A percentile compares a stretch with the other conserved stretches of the same genome.
Evolutionary conservation across 2,329 filamentous ascomycete genomes (phyloP).

Genomic region (Botrytis medusae): DNA sequence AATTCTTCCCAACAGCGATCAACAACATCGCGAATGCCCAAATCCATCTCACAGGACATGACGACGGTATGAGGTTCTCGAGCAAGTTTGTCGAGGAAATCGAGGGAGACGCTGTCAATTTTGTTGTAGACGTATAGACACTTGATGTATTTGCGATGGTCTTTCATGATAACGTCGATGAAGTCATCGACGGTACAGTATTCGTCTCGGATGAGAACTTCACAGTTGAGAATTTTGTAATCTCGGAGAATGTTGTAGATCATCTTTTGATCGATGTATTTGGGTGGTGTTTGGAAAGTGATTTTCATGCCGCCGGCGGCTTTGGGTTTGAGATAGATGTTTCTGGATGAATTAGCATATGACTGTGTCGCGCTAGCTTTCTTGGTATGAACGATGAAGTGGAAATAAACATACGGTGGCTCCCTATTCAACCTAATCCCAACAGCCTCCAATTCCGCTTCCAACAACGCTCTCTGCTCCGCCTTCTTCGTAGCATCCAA

Average conservation of each 20-base stretch:
- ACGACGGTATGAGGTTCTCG: constrained; percentile 92
- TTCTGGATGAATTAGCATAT: constrained; percentile 51
- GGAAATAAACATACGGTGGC: constrained; percentile 64
- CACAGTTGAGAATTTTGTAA: constrained; percentile 98
- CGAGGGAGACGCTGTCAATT: constrained; percentile 90
- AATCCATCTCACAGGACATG: constrained; percentile 95
- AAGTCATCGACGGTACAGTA: constrained; percentile 95
- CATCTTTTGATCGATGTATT: constrained; percentile 95
- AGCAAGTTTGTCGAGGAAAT: constrained; percentile 89
- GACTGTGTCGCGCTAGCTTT: not conserved
- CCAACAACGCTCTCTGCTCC: constrained; percentile 85
- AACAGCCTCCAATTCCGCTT: constrained; percentile 91
- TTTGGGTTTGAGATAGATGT: constrained; percentile 96
- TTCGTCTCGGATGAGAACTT: constrained; percentile 93
- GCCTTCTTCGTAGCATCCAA: constrained; percentile 95
- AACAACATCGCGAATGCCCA: constrained; percentile 90
- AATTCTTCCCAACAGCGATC: constrained; percentile 95
- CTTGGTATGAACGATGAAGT: not conserved
- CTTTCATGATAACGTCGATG: constrained; percentile 99
- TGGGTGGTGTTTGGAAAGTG: constrained; percentile 86
- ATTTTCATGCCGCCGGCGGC: constrained; percentile 99
- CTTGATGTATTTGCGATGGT: constrained; percentile 94
- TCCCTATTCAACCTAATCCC: constrained; percentile 91
- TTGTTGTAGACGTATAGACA: constrained; percentile 99
- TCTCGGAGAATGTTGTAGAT: constrained; percentile 95